Base-by-base conservation (phyloP, 2,329 filamentous ascomycete genomes). In the Fusarium sp. region DNA sequence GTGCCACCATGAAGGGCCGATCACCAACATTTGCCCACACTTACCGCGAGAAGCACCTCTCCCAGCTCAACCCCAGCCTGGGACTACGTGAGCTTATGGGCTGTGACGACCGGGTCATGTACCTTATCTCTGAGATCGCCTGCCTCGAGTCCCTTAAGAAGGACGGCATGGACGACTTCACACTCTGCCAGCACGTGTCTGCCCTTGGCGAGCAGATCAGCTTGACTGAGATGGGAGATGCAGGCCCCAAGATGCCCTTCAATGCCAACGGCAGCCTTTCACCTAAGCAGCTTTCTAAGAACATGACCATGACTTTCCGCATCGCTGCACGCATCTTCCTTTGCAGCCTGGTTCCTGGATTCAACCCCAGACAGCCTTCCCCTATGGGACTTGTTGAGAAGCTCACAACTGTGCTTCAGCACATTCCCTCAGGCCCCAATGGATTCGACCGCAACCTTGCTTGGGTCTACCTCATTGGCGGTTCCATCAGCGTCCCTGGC, bases 101-200 rank as follows among this genome's bases (percentile, higher is more conserved):
- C 71, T 98, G 96, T 79, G 95, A 98, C 68, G 96, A 99, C 80
- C 89, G 90, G 22, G 92, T 98, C 80, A 97, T 99, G 94, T 98
- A 97, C 79, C 85, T 98, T 74, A 97, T 99, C 77, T 97, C 94
- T 3, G 96, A 99, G 81, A 97, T 98, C 74, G 93, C 95, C 55
- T 98, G 96, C 79, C 89, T 99, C 53, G 96, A 98, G 78, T 92
- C 92, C 5, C 87, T 97, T 68, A 96, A 96, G 84, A 82, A 84
- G 39, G 89, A 92, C 62, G 92, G 92, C 72, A 93, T 96, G 82
- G 92, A 97, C 71, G 90, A 96, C 75, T 90, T 96, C 68, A 88
- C 89, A 50, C 88, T 98, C 44, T 97, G 94, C 86, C 88, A 91
- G 62, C 95, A 97, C 79, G 93, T 98, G 39, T 90, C 91, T 65